Base-by-base conservation (phyloP, 345 rosid genomes). In the Pistacia integerrima region DNA sequence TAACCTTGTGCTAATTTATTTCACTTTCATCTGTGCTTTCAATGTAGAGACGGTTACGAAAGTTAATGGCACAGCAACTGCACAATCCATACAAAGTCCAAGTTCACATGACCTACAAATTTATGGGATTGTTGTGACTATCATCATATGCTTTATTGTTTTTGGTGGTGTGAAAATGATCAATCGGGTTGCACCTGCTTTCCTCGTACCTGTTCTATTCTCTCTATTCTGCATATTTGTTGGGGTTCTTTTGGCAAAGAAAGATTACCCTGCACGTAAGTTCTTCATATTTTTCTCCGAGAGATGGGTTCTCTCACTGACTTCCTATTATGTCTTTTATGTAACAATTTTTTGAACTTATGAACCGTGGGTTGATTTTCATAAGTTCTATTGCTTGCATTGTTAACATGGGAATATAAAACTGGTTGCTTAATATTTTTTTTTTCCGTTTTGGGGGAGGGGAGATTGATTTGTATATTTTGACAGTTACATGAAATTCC, bases 111-210 rank as follows among this genome's bases (percentile, higher is more conserved):
- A 97, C 83, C 82, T 97, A 79, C 99, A 97, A 85, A 76, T 97
- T 76, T 97, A 97, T 83, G 99, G 99, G 81, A 87, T 97, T 78
- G 90, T 92, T 74, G 91, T 97, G 82, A 92, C 99, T 48, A 83
- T 97, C 78, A 62, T 94, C 77, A 85, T 97, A 46, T 91, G 97
- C 92, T 87, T 97, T 87, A 90, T 97, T 80, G 99, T 97, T 79
- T 97, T 97, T 83, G 98, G 99, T 69, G 99, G 98, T 11, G 99
- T 94, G 84, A 97, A 93, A 89, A 94, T 94, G 84, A 97, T 97
- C 88, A 97, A 97, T 78, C 90, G 98, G 74, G 99, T 97, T 82
- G 98, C 99, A 51, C 99, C 99, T 65, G 94, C 98, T 82, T 94
- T 97, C 83, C 98, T 97, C 51, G 54, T 97, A 77, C 98, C 99